Percentiles rank a stretch among this genome's conserved stretches.
Evolutionary conservation across 2,329 filamentous ascomycete species (phyloP).

Genomic region (Phyllosticta capitalensis): DNA sequence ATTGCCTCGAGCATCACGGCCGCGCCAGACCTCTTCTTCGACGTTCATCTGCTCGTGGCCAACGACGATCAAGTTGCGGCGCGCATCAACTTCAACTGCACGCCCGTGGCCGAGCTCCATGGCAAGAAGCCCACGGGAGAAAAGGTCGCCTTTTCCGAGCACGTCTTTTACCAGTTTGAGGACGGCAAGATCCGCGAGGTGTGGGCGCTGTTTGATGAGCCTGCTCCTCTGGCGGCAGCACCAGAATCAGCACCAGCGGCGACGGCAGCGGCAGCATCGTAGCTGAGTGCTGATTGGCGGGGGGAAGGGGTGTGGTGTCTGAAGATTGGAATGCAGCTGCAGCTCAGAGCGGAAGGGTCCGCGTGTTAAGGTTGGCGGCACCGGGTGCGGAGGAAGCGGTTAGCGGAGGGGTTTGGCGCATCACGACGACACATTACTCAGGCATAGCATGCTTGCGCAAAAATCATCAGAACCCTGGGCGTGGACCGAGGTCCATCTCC

Average conservation of each 20-base stretch:
- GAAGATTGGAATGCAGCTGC: not conserved
- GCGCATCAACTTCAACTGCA: not conserved
- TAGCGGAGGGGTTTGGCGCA: not conserved
- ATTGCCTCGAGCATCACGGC: not conserved
- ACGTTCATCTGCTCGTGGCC: not conserved
- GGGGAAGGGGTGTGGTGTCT: not conserved
- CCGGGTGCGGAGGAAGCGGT: not conserved
- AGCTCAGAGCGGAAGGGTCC: not conserved
- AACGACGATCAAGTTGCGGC: not conserved
- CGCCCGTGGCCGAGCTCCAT: not conserved
- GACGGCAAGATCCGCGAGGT: not conserved
- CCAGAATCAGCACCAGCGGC: not conserved
- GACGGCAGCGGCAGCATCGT: not conserved
- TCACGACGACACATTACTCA: too few relatives aligned
- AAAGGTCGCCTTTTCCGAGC: not conserved
- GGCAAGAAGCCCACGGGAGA: not conserved
- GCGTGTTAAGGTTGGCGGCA: not conserved
- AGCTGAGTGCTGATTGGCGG: not conserved
- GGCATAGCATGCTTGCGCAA: not conserved
- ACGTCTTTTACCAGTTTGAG: not conserved
- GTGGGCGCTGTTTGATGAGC: not conserved
- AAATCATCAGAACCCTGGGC: not conserved
- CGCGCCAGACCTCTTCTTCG: not conserved
- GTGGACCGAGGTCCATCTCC: not conserved
- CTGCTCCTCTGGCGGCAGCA: not conserved